Evolutionary conservation across 495 filamentous ascomycete genomes (phyloP).

Genomic region (Penicillium taxi): DNA sequence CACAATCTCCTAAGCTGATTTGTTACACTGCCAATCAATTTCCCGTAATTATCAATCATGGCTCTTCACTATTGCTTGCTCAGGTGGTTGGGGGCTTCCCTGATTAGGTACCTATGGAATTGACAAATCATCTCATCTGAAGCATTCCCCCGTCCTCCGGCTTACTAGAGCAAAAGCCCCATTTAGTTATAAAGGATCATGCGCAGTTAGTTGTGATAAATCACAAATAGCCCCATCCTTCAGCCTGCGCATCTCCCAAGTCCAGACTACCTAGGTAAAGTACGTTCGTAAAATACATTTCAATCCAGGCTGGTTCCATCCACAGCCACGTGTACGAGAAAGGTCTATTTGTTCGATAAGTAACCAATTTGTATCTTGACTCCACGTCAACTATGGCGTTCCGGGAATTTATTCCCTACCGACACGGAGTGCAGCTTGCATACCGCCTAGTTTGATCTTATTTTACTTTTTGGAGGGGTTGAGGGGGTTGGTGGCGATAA

Average conservation of each 20-base stretch:
- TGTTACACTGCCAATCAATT: background rate
- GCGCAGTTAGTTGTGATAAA: too few species aligned
- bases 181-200: too few species aligned
- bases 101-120: background rate
- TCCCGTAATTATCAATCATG: background rate
- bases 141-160: background rate
- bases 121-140: background rate
- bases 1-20: too few species aligned
- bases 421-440: background rate
- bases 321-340: constrained; percentile 10
- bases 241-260: background rate
- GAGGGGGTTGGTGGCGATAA: constrained; percentile 7
- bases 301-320: constrained; percentile 5
- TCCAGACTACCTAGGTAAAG: background rate
- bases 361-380: too few species aligned
- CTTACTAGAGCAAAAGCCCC: background rate
- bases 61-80: background rate
- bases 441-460: background rate
- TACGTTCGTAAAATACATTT: background rate
- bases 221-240: background rate
- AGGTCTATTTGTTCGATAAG: constrained; percentile 6
- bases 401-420: too few species aligned
- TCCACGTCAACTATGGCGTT: too few species aligned
- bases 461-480: background rate
- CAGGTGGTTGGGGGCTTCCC: background rate